Evolutionary conservation across 306 rosid species (phyloP).

Genomic region (Sicyos baderoa): DNA sequence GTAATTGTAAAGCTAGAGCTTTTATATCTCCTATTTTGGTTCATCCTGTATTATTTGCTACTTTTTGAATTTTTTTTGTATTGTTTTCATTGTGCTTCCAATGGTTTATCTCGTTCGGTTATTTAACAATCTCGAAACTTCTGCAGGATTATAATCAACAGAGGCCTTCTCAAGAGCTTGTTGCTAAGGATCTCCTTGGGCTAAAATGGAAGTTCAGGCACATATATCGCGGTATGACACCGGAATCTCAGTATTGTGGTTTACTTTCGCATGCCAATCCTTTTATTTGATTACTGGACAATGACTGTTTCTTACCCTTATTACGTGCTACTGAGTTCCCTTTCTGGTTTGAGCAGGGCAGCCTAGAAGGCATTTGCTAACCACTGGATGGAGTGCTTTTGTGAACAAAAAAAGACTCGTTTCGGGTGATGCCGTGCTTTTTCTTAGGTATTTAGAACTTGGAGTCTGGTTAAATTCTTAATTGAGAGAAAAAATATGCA

Average conservation of each 20-base stretch:
- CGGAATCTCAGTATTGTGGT: not conserved
- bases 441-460: slow-evolving; percentile 51
- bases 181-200: slow-evolving; percentile 94
- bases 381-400: slow-evolving; percentile 99
- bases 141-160: slow-evolving; percentile 82
- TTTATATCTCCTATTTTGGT: no score
- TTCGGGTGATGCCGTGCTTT: slow-evolving; percentile 96
- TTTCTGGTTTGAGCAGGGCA: slow-evolving; percentile 56
- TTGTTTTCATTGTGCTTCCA: not conserved
- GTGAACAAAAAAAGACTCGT: slow-evolving; percentile 96
- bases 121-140: not conserved
- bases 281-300: no score
- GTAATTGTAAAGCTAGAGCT: slow-evolving; percentile 29
- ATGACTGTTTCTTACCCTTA: not conserved
- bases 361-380: slow-evolving; percentile 97
- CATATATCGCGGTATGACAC: slow-evolving; percentile 65
- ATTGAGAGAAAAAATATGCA: not conserved
- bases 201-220: slow-evolving; percentile 91
- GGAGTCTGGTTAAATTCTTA: not conserved
- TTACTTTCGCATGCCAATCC: not conserved
- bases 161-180: slow-evolving; percentile 95
- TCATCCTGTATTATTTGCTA: not conserved
- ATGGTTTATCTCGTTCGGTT: not conserved
- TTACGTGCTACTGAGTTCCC: not conserved
- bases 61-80: not conserved